Evolutionary conservation across 148 eudicot species (phyloP).

Genomic region (Amaranthus hypochondriacus): DNA sequence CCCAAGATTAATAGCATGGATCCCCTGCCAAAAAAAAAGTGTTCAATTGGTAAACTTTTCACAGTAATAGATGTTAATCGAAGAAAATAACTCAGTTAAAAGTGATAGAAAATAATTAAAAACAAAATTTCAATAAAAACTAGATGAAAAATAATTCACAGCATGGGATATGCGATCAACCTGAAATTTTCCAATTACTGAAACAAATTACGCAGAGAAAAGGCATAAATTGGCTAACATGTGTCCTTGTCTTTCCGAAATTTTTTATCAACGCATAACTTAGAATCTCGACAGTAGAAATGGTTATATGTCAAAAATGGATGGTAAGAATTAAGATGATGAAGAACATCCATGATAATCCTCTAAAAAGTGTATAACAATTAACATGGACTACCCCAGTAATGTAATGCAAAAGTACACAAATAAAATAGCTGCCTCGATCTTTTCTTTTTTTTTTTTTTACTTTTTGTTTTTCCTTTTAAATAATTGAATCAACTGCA

Average conservation of each 20-base stretch:
- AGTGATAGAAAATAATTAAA: not conserved
- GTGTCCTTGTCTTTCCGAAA: not conserved
- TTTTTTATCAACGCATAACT: not conserved
- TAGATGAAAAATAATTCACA: not conserved
- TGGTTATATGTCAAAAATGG: not conserved
- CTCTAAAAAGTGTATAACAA: not conserved
- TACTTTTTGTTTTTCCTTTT: too few relatives aligned
- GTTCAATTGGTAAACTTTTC: not conserved
- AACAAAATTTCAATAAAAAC: not conserved
- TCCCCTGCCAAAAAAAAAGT: conserved; percentile 40
- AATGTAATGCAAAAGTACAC: not conserved
- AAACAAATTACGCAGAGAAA: not conserved
- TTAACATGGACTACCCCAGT: not conserved
- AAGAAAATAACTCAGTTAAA: conserved; percentile 2
- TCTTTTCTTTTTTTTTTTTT: not conserved
- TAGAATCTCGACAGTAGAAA: not conserved
- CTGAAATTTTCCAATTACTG: not conserved
- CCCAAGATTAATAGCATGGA: conserved; percentile 91
- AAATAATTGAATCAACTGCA: not conserved
- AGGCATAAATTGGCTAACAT: conserved; percentile 5
- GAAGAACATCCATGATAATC: conserved; percentile 1
- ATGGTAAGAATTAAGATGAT: not conserved
- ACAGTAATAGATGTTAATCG: not conserved
- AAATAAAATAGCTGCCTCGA: not conserved
- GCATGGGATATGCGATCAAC: not conserved